These are phyloP conservation scores for Avena eriantha DNA, from an alignment of 176 grass and related monocot genomes.

Conservation along the genomic window DNA sequence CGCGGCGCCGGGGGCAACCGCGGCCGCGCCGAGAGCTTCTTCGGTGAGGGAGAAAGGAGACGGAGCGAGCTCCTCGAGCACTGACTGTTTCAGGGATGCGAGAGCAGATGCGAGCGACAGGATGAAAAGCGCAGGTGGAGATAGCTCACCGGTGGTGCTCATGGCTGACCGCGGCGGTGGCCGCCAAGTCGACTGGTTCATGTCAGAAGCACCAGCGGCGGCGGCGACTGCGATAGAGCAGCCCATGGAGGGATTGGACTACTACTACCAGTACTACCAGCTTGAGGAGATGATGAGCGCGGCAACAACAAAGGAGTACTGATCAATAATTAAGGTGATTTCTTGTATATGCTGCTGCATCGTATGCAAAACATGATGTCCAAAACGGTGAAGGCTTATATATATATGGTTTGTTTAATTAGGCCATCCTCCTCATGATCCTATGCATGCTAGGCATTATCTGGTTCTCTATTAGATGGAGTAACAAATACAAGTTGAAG, in stretches of 20 bases:
- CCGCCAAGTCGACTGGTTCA: slow-evolving; percentile 25
- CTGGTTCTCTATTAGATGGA: not conserved
- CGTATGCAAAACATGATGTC: not conserved
- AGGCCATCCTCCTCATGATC: slow-evolving; percentile 31
- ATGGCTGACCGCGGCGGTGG: not conserved
- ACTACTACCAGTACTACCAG: slow-evolving; percentile 51
- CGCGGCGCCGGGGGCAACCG: not conserved
- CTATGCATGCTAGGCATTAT: not conserved
- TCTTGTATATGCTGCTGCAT: slow-evolving; percentile 40
- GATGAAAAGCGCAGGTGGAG: slow-evolving; percentile 3
- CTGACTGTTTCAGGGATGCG: not conserved
- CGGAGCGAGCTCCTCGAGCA: slow-evolving; percentile 37
- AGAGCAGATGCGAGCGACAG: slow-evolving; percentile 43
- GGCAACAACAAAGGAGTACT: slow-evolving; percentile 34
- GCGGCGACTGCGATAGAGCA: not conserved
- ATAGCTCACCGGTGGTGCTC: not conserved
- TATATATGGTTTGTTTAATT: not conserved
- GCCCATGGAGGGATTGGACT: slow-evolving; percentile 49
- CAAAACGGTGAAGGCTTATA: not conserved
- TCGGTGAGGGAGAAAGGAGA: slow-evolving; percentile 18
- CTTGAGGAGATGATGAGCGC: slow-evolving; percentile 45
- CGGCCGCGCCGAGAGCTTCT: not conserved
- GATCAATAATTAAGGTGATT: slow-evolving; percentile 49
- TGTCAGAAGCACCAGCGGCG: not conserved
- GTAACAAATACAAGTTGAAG: not conserved